Evolutionary conservation across 1,284 basidiomycete species (phyloP).

Genomic region (Pascua guehoae): DNA sequence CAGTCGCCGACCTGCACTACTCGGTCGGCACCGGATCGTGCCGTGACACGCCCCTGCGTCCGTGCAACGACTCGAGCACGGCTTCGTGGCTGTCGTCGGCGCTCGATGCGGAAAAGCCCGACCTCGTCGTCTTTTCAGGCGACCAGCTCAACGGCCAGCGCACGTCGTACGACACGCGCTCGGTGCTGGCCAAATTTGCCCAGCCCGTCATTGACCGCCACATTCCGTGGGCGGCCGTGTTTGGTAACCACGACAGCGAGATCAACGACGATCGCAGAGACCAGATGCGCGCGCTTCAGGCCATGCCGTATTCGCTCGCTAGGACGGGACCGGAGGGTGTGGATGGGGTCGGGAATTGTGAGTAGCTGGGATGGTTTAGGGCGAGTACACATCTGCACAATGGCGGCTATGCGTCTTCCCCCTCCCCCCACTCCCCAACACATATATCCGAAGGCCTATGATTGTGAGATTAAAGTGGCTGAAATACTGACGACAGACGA

Average conservation of each 20-base stretch:
- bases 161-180: constrained; percentile 80
- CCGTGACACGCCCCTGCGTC: constrained; percentile 58
- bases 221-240: constrained; percentile 84
- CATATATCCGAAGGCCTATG: too few species aligned
- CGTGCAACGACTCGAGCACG: constrained; percentile 65
- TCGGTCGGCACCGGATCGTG: constrained; percentile 70
- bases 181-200: constrained; percentile 82
- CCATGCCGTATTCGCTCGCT: constrained; percentile 78
- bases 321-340: constrained; percentile 73
- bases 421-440: too few species aligned
- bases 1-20: constrained; percentile 80
- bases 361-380: constrained; percentile 18
- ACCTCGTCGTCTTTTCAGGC: constrained; percentile 77
- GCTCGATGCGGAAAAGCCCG: constrained; percentile 80
- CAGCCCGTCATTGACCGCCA: constrained; percentile 66
- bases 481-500: constrained; percentile 55
- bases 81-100: constrained; percentile 63
- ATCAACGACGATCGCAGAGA: constrained; percentile 57
- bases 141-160: constrained; percentile 80
- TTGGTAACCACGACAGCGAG: constrained; percentile 86
- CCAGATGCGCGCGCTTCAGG: constrained; percentile 69
- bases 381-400: too few species aligned
- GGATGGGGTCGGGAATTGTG: constrained; percentile 81
- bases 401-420: too few species aligned
- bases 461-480: too few species aligned